Evolutionary conservation across 768 basidiomycete genomes (phyloP).

Genomic region (Amanita inopinata): DNA sequence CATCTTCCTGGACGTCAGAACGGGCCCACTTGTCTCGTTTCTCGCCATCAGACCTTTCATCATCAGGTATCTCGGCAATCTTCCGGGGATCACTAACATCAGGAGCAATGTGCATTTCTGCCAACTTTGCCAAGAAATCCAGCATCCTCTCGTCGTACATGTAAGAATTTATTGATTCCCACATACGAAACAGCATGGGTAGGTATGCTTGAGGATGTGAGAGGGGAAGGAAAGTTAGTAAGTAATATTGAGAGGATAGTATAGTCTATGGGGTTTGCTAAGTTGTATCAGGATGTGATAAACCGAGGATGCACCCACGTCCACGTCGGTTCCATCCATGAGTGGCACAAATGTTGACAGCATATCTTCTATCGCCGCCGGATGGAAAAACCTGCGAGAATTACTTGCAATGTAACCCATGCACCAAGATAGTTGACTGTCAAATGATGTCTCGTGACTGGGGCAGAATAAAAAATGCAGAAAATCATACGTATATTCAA

Average conservation of each 20-base stretch:
- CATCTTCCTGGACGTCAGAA: slow-evolving; percentile 28
- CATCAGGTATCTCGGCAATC: slow-evolving; percentile 59
- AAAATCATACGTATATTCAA: slow-evolving; percentile 60
- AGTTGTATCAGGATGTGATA: slow-evolving; percentile 2
- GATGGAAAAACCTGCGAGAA: slow-evolving; percentile 80
- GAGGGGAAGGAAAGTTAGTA: slow-evolving; percentile 78
- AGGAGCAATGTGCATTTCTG: slow-evolving; percentile 76
- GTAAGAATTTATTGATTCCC: slow-evolving; percentile 85
- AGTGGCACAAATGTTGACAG: slow-evolving; percentile 75
- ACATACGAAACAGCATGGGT: slow-evolving; percentile 75
- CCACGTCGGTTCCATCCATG: slow-evolving; percentile 64
- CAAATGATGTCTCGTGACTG: slow-evolving; percentile 8
- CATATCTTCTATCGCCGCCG: slow-evolving; percentile 81
- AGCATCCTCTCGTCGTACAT: slow-evolving; percentile 87
- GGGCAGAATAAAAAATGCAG: slow-evolving; percentile 1
- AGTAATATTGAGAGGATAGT: slow-evolving; percentile 76
- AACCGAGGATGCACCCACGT: slow-evolving; percentile 36
- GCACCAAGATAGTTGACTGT: slow-evolving; percentile 66
- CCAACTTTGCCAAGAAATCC: slow-evolving; percentile 66
- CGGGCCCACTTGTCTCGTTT: slow-evolving; percentile 45
- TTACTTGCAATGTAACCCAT: slow-evolving; percentile 64
- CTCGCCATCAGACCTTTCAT: slow-evolving; percentile 55
- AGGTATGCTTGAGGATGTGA: slow-evolving; percentile 79
- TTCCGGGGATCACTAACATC: slow-evolving; percentile 63
- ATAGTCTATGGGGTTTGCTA: slow-evolving; percentile 37